A percentile compares a stretch with the other conserved stretches of the same genome.
Conservation (phyloP, 257 asterid genomes). For the Capsicum chinense region DNA sequence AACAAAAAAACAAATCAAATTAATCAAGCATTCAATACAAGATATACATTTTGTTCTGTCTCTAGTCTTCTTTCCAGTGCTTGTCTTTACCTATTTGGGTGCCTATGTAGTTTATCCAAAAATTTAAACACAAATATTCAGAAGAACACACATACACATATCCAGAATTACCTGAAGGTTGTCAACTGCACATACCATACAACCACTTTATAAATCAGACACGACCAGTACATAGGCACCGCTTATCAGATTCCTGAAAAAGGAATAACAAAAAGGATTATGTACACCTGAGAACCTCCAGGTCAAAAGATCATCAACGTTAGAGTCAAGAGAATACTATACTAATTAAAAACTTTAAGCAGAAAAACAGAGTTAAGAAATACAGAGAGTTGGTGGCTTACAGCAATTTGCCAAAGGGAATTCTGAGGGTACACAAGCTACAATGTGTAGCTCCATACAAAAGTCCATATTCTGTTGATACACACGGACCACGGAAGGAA, state of each 20-base stretch:
- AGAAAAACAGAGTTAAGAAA: background rate
- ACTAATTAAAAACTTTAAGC: background rate
- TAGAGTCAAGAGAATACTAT: background rate
- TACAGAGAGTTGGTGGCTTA: background rate
- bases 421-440: constrained; percentile 7
- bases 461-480: background rate
- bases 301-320: background rate
- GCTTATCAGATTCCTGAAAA: constrained; percentile 19
- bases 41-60: constrained; percentile 22
- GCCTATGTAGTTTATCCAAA: background rate
- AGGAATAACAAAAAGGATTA: constrained; percentile 14
- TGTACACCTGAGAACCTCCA: constrained; percentile 22
- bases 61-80: constrained; percentile 11
- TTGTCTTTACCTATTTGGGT: background rate
- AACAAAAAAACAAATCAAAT: background rate
- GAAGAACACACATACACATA: background rate
- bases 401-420: background rate
- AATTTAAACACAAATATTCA: background rate
- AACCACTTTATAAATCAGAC: background rate
- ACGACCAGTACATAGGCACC: background rate
- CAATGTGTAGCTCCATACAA: background rate
- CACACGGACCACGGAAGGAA: constrained; percentile 20
- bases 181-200: constrained; percentile 1
- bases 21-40: constrained; percentile 17
- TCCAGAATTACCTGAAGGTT: constrained; percentile 16